Evolutionary conservation across 495 filamentous ascomycete species (phyloP), one percentile per base, ranked within the genome.

Genomic region (Lepraria neglecta): DNA sequence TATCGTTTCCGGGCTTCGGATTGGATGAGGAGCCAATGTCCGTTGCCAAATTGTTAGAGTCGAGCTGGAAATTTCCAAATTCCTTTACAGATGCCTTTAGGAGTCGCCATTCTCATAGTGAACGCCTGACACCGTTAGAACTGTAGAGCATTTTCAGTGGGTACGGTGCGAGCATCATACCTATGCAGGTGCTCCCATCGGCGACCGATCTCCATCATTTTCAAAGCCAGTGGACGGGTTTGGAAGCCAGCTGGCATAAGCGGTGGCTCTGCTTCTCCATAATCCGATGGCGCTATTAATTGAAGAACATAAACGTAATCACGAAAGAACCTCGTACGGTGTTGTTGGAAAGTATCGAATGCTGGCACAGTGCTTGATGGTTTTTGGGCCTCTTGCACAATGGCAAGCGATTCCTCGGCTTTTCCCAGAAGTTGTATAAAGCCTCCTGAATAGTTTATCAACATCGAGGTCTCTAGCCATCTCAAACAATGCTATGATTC

Each of bases 401-500:
- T 40, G n/a, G n/a, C 40, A 21, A 64, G 63, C 19, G 47, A 64
- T 17, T 67, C 55, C n/a, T 59, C 57, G 9, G 62, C 69, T 47
- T 69, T 69, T 24, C 57, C 61, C 12, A 70, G 47, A 12, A 71
- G 31, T 19, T 70, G 63, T 2, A 48, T 46, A 42, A 62, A 71
- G 19, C 46, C 55, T 3, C 68, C 64, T 21, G 30, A 17, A 56
- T 71, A 70, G 54, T 71, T 69, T 35, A 69, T 69, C 3, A 71
- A 65, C n/a, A 71, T 65, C 14, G 58, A 69, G 12, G 43, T 47
- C 46, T 70, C 69, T 46, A 71, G 51, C 68, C 68, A 70, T 52
- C 66, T 65, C 28, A 71, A 35, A 46, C 69, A 70, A 12, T 57
- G 2, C 53, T 57, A 40, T 56, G 58, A 50, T 56, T 64, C 27